phyloP scores from a whole-genome alignment of 1,139 yeast species.

The Candida glucosophila region DNA sequence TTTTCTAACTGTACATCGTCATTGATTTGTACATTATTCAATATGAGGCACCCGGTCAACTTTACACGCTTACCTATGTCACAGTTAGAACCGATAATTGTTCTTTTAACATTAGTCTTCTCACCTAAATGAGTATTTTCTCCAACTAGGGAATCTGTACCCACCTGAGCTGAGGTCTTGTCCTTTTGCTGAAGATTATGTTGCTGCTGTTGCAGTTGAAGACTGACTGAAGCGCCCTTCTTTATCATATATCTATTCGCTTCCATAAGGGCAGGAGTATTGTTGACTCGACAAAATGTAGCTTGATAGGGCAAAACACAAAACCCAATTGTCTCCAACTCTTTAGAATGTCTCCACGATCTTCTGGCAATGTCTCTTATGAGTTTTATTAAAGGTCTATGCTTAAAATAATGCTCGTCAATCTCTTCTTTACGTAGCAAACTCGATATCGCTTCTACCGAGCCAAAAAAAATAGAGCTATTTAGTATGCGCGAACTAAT shows the following conservation, averaged over 20 bases:
- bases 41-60: slow-evolving; percentile 74
- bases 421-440: slow-evolving; percentile 24
- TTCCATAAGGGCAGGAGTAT: slow-evolving; percentile 76
- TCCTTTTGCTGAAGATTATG: slow-evolving; percentile 36
- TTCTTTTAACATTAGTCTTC: slow-evolving; percentile 71
- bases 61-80: slow-evolving; percentile 78
- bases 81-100: slow-evolving; percentile 75
- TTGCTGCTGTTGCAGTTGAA: slow-evolving; percentile 28
- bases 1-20: slow-evolving; percentile 87
- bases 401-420: slow-evolving; percentile 28
- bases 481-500: slow-evolving; percentile 71
- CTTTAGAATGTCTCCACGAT: slow-evolving; percentile 73
- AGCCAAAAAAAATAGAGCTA: slow-evolving; percentile 75
- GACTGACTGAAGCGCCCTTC: slow-evolving; percentile 26
- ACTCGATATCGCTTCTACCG: slow-evolving; percentile 36
- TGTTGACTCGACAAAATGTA: slow-evolving; percentile 68
- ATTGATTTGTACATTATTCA: slow-evolving; percentile 63
- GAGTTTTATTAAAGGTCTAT: slow-evolving; percentile 55
- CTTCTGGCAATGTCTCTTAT: slow-evolving; percentile 84
- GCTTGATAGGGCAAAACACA: slow-evolving; percentile 58
- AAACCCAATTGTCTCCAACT: slow-evolving; percentile 56
- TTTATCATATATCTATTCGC: slow-evolving; percentile 79
- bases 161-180: slow-evolving; percentile 69
- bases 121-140: slow-evolving; percentile 54
- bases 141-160: slow-evolving; percentile 79